Percentiles rank a stretch among this genome's conserved stretches.
Conservation (phyloP, 1,284 basidiomycete species). For the Trametes sp. region DNA sequence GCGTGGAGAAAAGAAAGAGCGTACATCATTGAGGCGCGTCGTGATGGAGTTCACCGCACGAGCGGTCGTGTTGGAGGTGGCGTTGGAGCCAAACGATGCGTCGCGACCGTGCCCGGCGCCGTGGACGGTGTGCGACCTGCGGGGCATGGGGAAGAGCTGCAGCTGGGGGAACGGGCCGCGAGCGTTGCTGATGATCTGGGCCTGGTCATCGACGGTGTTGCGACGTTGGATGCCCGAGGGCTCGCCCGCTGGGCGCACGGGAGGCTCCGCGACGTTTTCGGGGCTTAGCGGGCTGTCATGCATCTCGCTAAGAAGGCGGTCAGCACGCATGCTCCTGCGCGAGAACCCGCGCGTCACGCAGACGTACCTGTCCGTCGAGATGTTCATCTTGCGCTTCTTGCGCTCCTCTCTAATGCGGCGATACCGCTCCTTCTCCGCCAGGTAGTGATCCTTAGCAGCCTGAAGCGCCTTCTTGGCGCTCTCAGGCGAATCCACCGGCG, state of each 20-base stretch:
- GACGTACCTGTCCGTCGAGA: conserved; percentile 45
- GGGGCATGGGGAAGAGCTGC: conserved; percentile 60
- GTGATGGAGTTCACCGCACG: conserved; percentile 31
- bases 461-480: conserved; percentile 67
- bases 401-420: conserved; percentile 62
- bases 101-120: conserved; percentile 31
- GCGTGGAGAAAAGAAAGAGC: conserved; percentile 8
- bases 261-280: conserved; percentile 11
- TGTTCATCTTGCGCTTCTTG: conserved; percentile 44
- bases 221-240: conserved; percentile 9
- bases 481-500: conserved; percentile 39
- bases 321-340: conserved; percentile 22
- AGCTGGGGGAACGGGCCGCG: conserved; percentile 64
- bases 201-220: conserved; percentile 12
- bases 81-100: conserved; percentile 16
- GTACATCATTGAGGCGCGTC: conserved; percentile 36
- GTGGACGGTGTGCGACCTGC: conserved; percentile 40
- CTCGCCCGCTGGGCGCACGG: conserved; percentile 16
- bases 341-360: conserved; percentile 10
- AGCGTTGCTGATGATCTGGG: conserved; percentile 64
- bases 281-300: conserved; percentile 25
- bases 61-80: conserved; percentile 21
- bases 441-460: conserved; percentile 71
- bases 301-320: conserved; percentile 25
- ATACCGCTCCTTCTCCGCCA: conserved; percentile 72